A percentile compares a stretch with the other conserved stretches of the same genome.
These are phyloP conservation scores for Lophium mytilinum DNA, from an alignment of 495 filamentous ascomycete genomes.

Conservation along the genomic window DNA sequence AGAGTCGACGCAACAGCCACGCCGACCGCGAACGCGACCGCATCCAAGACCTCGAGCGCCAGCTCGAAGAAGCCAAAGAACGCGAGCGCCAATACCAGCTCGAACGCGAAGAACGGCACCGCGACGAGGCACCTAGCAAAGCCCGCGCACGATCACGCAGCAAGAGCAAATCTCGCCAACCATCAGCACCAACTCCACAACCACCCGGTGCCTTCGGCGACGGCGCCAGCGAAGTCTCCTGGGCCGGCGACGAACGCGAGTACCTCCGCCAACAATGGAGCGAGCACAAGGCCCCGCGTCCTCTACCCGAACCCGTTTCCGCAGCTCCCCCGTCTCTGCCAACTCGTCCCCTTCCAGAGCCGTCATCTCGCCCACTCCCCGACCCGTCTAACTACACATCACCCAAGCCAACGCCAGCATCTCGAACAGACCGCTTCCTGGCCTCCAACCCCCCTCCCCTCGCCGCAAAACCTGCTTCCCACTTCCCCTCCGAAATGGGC, in stretches of 20 bases:
- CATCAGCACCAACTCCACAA: conserved; percentile 39
- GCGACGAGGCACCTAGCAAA: conserved; percentile 21
- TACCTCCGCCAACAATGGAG: conserved; percentile 64
- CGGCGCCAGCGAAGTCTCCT: conserved; percentile 51
- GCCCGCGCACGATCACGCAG: conserved; percentile 19
- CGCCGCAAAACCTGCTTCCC: conserved; percentile 38
- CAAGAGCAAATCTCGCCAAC: conserved; percentile 5
- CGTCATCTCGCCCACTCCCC: conserved; percentile 42
- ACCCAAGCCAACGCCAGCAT: background rate
- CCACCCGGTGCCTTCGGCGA: conserved; percentile 11
- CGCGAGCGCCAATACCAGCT: conserved; percentile 77
- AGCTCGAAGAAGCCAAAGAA: conserved; percentile 77
- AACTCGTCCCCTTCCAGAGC: conserved; percentile 38
- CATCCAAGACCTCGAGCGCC: conserved; percentile 73
- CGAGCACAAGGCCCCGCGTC: conserved; percentile 42
- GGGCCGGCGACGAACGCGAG: conserved; percentile 65
- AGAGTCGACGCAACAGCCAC: conserved; percentile 26
- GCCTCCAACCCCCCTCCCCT: conserved; percentile 44
- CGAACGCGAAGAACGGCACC: conserved; percentile 58
- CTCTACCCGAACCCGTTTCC: conserved; percentile 22
- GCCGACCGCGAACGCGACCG: conserved; percentile 43
- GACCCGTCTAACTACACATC: conserved; percentile 42
- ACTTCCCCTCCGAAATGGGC: conserved; percentile 52
- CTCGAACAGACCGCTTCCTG: conserved; percentile 40
- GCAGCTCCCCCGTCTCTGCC: conserved; percentile 26